Conservation (phyloP, 2,329 filamentous ascomycete genomes). For the Trichoderma koningii region DNA sequence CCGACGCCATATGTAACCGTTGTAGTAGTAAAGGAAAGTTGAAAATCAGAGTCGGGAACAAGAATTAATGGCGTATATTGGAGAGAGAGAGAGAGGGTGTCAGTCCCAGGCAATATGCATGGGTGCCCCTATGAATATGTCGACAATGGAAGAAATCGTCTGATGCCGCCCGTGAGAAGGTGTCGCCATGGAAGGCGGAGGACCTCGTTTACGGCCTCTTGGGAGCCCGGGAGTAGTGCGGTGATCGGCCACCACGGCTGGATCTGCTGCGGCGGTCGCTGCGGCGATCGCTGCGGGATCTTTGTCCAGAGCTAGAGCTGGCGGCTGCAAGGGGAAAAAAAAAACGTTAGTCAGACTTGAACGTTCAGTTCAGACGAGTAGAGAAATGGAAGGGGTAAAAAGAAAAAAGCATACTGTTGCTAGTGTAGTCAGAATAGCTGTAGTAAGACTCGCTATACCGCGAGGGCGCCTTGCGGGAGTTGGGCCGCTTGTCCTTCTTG, state of each 20-base stretch:
- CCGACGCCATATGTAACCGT: slow-evolving; percentile 22
- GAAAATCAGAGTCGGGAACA: neutral
- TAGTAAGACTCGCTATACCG: slow-evolving; percentile 57
- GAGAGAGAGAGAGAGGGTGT: neutral
- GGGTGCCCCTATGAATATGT: slow-evolving; percentile 14
- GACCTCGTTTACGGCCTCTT: slow-evolving; percentile 29
- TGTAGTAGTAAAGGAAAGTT: neutral
- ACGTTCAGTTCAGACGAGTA: too few species aligned
- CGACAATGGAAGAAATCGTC: slow-evolving; percentile 8
- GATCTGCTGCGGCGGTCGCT: slow-evolving; percentile 39
- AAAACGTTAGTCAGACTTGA: slow-evolving; percentile 30
- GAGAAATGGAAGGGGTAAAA: neutral
- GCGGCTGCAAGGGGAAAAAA: slow-evolving; percentile 36
- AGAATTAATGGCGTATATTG: neutral
- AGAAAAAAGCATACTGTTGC: slow-evolving; percentile 41
- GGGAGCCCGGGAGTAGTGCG: slow-evolving; percentile 38
- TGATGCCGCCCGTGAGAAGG: neutral
- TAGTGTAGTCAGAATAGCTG: slow-evolving; percentile 51
- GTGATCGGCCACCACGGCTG: slow-evolving; percentile 39
- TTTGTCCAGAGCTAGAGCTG: slow-evolving; percentile 50
- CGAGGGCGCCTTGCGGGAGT: slow-evolving; percentile 43
- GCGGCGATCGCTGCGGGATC: slow-evolving; percentile 44
- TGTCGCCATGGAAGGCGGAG: slow-evolving; percentile 9
- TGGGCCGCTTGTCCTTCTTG: slow-evolving; percentile 52
- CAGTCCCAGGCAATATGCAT: neutral